phyloP scores from a whole-genome alignment of 2,329 filamentous ascomycete genomes.

The Drechslerella stenobrocha region DNA sequence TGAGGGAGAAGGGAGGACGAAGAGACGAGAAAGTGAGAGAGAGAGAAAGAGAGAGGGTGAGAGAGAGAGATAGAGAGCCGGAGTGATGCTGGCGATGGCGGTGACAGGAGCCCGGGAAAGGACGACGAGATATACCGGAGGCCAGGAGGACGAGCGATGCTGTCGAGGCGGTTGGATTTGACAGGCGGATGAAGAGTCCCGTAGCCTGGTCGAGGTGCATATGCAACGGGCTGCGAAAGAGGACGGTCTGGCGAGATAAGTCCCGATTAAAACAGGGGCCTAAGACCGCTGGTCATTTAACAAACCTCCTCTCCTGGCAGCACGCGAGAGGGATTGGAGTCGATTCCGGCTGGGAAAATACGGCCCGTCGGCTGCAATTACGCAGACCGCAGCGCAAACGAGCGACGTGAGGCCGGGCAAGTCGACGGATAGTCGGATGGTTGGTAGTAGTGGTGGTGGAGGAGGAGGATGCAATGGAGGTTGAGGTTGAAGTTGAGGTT shows the following conservation, averaged over 20 bases:
- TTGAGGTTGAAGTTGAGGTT: too few species aligned
- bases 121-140: too few species aligned
- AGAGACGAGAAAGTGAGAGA: neutral
- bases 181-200: neutral
- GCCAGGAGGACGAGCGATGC: too few species aligned
- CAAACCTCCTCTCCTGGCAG: constrained; percentile 1
- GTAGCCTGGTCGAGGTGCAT: constrained; percentile 1
- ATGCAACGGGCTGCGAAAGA: constrained; percentile 29
- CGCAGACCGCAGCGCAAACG: too few species aligned
- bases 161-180: neutral
- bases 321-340: neutral
- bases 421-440: too few species aligned
- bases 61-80: too few species aligned
- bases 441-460: too few species aligned
- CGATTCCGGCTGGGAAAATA: neutral
- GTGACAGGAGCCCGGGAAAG: too few species aligned
- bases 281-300: neutral
- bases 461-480: too few species aligned
- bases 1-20: neutral
- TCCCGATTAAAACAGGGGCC: constrained; percentile 25
- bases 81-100: too few species aligned
- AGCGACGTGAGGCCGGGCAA: too few species aligned
- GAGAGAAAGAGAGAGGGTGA: too few species aligned
- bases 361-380: neutral
- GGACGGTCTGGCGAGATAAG: constrained; percentile 41